Base-by-base conservation (phyloP, 768 basidiomycete genomes). In the Erythrobasidium yunnanense region DNA sequence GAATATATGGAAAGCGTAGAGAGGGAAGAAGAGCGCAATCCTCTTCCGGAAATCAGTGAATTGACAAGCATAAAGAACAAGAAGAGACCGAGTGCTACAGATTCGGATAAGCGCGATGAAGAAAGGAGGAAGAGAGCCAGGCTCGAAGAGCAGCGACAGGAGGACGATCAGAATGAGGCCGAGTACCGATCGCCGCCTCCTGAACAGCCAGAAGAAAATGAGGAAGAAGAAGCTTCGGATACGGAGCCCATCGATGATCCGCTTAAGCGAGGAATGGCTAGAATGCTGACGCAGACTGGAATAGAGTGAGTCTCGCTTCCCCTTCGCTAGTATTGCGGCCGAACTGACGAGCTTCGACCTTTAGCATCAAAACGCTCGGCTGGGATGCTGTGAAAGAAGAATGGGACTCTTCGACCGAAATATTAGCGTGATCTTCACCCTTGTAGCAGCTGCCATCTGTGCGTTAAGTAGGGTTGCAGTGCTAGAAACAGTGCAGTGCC, bases 321-420 rank as follows among this genome's bases (percentile, higher is more conserved):
- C 4, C 20, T 23, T 5, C 15, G 7, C 6, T 55, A 20, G 2
- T 32, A 22, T 34, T 2, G 46, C 15, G 18, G 15, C 2, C 5
- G 2, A 5, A 33, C 32, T 49, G 30, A 11, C 18, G 23, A 7
- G 13, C 25, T 4, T 17, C 11, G 22, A n/a, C n/a, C 4, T 23
- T 4, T 32, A 49, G 60, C 47, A 25, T 33, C 25, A 51, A 63
- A 32, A 51, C 35, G n/a, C 49, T 63, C 25, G 46, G 49, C 29
- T 63, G 60, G 60, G 49, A 63, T 33, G 49, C 49, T 1, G 47
- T 7, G 4, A 51, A 49, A 25, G 60, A 63, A 23, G 60, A 63
- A 51, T 63, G 60, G 60, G 32, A n/a, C 35, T 29, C 3, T 6
- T 22, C 30, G 4, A 22, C 3, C 27, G 55, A 35, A 23, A 6